Evolutionary conservation across 305 asterid species (phyloP).

Genomic region (Salvia sclarea): DNA sequence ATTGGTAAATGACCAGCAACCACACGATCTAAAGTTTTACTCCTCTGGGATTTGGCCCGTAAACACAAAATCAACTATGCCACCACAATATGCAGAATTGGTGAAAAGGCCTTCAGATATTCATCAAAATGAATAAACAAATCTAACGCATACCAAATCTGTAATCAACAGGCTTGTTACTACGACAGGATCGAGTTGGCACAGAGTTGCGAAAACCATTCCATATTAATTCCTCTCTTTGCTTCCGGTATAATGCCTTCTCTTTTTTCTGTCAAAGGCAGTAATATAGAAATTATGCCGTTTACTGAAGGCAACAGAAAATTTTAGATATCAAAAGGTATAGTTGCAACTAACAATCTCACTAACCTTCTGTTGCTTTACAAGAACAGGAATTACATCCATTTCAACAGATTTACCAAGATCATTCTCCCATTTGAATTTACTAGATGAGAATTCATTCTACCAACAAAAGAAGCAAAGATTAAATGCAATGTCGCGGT

Average conservation of each 20-base stretch:
- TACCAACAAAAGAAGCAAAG: conserved; percentile 42
- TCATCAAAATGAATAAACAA: neutral
- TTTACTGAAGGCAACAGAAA: conserved; percentile 30
- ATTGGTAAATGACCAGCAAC: conserved; percentile 8
- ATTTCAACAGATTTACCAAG: conserved; percentile 53
- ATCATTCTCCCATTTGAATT: conserved; percentile 58
- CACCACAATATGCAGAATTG: conserved; percentile 5
- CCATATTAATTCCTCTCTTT: conserved; percentile 46
- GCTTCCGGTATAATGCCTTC: conserved; percentile 43
- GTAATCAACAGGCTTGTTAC: conserved; percentile 57
- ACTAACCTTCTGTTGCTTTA: conserved; percentile 72
- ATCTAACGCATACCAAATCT: conserved; percentile 54
- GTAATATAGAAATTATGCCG: conserved; percentile 24
- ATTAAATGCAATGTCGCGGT: conserved; percentile 27
- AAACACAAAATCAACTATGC: neutral
- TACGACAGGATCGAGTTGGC: conserved; percentile 63
- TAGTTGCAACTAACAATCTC: conserved; percentile 16
- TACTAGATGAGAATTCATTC: conserved; percentile 62
- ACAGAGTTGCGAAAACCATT: conserved; percentile 46
- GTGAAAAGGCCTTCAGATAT: conserved; percentile 7
- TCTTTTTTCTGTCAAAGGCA: conserved; percentile 67
- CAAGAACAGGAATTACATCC: conserved; percentile 66
- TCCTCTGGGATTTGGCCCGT: conserved; percentile 6
- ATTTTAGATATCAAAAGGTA: conserved; percentile 5
- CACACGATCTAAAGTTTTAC: conserved; percentile 6